These are phyloP conservation scores for Ogataea trehaloabstinens DNA, from an alignment of 805 yeast species.

Conservation along the genomic window DNA sequence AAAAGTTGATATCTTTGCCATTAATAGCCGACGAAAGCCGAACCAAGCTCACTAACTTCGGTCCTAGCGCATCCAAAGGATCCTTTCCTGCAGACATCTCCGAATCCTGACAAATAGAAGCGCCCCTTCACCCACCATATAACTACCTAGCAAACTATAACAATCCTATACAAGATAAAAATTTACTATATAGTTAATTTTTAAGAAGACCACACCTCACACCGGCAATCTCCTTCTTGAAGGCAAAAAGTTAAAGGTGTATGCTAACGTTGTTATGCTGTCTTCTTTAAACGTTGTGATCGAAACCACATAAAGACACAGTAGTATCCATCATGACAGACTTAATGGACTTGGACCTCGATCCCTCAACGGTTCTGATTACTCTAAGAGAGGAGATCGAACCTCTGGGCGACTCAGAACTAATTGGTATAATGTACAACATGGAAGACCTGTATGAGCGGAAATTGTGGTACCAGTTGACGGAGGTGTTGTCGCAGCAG, in stretches of 20 bases:
- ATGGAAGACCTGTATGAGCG: conserved; percentile 86
- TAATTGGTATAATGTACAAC: conserved; percentile 58
- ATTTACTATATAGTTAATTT: too few species aligned
- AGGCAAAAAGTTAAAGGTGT: too few species aligned
- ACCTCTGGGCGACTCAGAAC: conserved; percentile 39
- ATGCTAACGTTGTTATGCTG: too few species aligned
- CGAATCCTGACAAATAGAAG: too few species aligned
- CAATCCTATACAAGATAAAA: too few species aligned
- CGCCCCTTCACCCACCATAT: too few species aligned
- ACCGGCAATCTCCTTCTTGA: too few species aligned
- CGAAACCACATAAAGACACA: too few species aligned
- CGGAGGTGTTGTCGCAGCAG: conserved; percentile 55
- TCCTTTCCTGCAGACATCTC: conserved; percentile 3
- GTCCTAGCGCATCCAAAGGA: conserved; percentile 34
- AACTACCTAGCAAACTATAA: too few species aligned
- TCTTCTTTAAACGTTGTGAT: too few species aligned
- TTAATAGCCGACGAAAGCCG: conserved; percentile 69
- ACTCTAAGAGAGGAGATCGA: conserved; percentile 67
- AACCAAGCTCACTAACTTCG: conserved; percentile 53
- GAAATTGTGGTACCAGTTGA: conserved; percentile 93
- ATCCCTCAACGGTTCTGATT: conserved; percentile 49
- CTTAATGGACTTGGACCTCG: conserved; percentile 27
- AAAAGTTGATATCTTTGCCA: conserved; percentile 78
- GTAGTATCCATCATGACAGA: conserved; percentile 6
- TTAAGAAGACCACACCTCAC: too few species aligned